These are phyloP conservation scores for Parasarocladium wereldwijsianum DNA, from an alignment of 2,329 filamentous ascomycete species.

Conservation along the genomic window DNA sequence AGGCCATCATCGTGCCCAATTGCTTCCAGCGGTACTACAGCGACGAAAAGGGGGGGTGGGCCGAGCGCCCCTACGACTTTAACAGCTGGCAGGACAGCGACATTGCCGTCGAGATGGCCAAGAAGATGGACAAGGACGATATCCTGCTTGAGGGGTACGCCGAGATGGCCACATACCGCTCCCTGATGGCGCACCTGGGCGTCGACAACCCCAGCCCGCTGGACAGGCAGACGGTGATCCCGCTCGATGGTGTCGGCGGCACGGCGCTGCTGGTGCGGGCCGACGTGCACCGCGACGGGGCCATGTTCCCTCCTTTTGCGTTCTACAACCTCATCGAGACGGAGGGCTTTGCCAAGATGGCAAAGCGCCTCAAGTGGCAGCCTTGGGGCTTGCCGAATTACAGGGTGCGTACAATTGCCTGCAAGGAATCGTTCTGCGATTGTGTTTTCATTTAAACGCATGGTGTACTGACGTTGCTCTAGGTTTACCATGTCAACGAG, in stretches of 20 bases:
- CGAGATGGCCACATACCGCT: conserved; percentile 83
- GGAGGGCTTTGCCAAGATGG: conserved; percentile 97
- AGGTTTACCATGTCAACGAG: conserved; percentile 89
- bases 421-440: not conserved
- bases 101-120: conserved; percentile 58
- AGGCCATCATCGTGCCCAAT: conserved; percentile 86
- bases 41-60: conserved; percentile 48
- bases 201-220: conserved; percentile 32
- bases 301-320: conserved; percentile 94
- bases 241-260: conserved; percentile 85
- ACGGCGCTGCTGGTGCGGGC: conserved; percentile 89
- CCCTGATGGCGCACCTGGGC: conserved; percentile 76
- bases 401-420: conserved; percentile 47
- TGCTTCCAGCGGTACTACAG: conserved; percentile 84
- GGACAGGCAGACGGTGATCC: conserved; percentile 49
- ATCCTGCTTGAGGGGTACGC: conserved; percentile 87
- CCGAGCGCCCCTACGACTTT: conserved; percentile 82
- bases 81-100: conserved; percentile 95
- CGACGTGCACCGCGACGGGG: conserved; percentile 89
- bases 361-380: conserved; percentile 71
- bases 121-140: conserved; percentile 77
- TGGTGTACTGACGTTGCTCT: conserved; percentile 6
- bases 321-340: conserved; percentile 98
- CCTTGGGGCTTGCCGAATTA: conserved; percentile 90
- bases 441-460: not conserved